Conservation (phyloP, 1,284 basidiomycete species). For the Tilletia horrida region DNA sequence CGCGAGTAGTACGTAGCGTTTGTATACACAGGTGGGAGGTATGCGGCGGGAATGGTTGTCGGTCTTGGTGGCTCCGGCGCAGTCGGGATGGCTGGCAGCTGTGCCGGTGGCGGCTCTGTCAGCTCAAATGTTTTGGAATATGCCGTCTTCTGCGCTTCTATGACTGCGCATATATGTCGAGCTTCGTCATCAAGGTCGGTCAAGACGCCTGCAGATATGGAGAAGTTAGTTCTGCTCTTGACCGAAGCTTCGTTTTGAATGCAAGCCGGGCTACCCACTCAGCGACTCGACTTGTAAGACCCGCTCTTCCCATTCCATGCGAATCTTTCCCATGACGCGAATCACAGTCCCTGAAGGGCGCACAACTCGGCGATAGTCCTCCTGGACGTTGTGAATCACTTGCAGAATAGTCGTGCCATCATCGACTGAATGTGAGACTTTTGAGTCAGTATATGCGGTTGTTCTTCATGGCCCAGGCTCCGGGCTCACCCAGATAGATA, state of each 20-base stretch:
- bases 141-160: background rate
- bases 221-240: background rate
- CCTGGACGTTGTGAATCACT: constrained; percentile 18
- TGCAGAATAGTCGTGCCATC: constrained; percentile 35
- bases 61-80: background rate
- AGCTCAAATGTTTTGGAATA: background rate
- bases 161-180: background rate
- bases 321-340: background rate
- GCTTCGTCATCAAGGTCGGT: background rate
- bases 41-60: constrained; percentile 6
- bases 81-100: background rate
- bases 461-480: background rate
- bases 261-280: background rate
- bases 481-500: constrained; percentile 27
- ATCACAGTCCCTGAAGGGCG: background rate
- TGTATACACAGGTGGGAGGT: constrained; percentile 8
- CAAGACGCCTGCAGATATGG: background rate
- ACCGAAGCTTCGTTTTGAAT: background rate
- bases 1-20: constrained; percentile 6
- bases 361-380: too few species aligned
- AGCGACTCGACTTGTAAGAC: background rate
- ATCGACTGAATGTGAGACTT: constrained; percentile 22
- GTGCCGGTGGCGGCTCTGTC: background rate
- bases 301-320: background rate
- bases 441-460: background rate